These are phyloP conservation scores for Castanopsis chinensis DNA, from an alignment of 306 rosid genomes.

Conservation along the genomic window DNA sequence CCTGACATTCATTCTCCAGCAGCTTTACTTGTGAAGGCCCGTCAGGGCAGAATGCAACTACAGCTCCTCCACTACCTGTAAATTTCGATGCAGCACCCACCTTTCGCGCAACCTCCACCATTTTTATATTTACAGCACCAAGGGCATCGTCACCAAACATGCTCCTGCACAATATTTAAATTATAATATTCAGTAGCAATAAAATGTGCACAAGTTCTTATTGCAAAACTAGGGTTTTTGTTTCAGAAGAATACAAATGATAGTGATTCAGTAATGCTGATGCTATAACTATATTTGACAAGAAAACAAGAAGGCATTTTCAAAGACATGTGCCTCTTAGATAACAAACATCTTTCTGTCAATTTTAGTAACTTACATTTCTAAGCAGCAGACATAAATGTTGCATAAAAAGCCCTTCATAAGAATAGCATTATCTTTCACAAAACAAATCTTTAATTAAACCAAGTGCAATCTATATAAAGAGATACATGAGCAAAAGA, in stretches of 20 bases:
- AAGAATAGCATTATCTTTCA: neutral
- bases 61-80: constrained; percentile 98
- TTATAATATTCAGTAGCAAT: constrained; percentile 9
- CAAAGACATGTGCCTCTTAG: too few relatives aligned
- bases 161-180: constrained; percentile 40
- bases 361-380: too few relatives aligned
- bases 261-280: too few relatives aligned
- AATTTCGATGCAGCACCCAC: constrained; percentile 94
- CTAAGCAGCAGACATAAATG: too few relatives aligned
- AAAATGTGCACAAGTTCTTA: neutral
- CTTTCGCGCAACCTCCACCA: constrained; percentile 84
- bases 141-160: constrained; percentile 90
- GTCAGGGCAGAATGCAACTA: constrained; percentile 74
- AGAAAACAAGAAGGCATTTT: too few relatives aligned
- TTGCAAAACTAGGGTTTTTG: neutral
- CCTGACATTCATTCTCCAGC: constrained; percentile 63
- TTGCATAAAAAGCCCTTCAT: neutral
- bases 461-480: neutral
- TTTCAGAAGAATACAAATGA: neutral
- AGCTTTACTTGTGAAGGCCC: constrained; percentile 74
- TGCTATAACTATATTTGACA: too few relatives aligned
- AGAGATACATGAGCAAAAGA: neutral
- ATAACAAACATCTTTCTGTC: too few relatives aligned
- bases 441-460: neutral
- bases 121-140: constrained; percentile 75